phyloP scores from a whole-genome alignment of 108 stramenopile genomes.

The Cyclostephanos tholiformis region DNA sequence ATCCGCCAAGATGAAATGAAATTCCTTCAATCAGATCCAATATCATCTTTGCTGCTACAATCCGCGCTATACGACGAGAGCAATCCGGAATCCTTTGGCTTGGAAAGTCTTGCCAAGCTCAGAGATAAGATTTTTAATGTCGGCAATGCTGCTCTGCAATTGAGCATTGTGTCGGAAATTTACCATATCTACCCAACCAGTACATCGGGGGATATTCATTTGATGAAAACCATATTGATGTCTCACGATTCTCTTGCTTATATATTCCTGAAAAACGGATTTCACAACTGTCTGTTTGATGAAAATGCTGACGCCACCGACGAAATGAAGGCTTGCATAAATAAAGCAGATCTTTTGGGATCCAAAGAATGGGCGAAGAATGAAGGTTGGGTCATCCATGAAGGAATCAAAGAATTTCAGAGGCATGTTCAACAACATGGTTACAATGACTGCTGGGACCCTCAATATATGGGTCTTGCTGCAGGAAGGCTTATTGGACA shows the following conservation, averaged over 20 bases:
- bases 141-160: constrained; percentile 40
- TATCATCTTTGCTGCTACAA: constrained; percentile 16
- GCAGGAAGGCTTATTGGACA: constrained; percentile 59
- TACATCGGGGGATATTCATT: constrained; percentile 52
- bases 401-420: constrained; percentile 41
- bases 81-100: neutral
- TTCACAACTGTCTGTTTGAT: constrained; percentile 59
- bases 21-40: constrained; percentile 14
- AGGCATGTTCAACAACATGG: constrained; percentile 9
- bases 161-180: constrained; percentile 44
- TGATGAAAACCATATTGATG: constrained; percentile 29
- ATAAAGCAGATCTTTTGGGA: constrained; percentile 43
- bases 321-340: constrained; percentile 18
- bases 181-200: constrained; percentile 40
- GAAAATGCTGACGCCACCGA: constrained; percentile 22
- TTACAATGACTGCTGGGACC: neutral
- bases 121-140: constrained; percentile 55
- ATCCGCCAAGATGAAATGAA: constrained; percentile 6
- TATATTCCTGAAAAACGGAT: constrained; percentile 50
- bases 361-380: constrained; percentile 31
- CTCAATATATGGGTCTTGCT: constrained; percentile 52
- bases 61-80: constrained; percentile 39
- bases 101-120: constrained; percentile 36
- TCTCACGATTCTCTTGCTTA: constrained; percentile 59
- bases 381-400: constrained; percentile 39